Base-by-base conservation (phyloP, 768 basidiomycete species). In the Suillus ampliporus region DNA sequence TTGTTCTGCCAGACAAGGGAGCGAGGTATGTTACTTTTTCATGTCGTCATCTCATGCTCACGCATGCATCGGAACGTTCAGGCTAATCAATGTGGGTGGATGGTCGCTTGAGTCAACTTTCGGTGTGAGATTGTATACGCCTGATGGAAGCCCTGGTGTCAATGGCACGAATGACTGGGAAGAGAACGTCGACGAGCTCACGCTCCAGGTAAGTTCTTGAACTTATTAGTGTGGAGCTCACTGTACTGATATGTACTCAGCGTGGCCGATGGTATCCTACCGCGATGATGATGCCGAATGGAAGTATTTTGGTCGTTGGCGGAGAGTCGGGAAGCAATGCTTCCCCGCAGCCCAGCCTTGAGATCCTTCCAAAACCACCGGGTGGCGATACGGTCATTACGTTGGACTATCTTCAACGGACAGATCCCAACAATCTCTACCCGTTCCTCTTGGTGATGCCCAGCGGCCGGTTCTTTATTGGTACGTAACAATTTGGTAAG, bases 111-210 rank as follows among this genome's bases (percentile, higher is more conserved):
- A 84, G 2, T 91, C 90, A 23, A 91, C 90, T 11, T 89, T 78
- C 57, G 92, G 92, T 44, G 78, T 94, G 35, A 83, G 92, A 34
- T 73, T 94, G 17, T 93, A 90, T 64, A 85, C 85, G 0, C 92
- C 92, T 1, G 82, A 88, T 67, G 91, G 92, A 28, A 76, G 70
- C 1, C 75, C 83, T 5, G 92, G 92, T 1, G 84, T 87, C 34
- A 91, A 90, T 64, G 85, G 86, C 7, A 92, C 89, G 5, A 87
- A 86, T 58, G 89, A 93, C 67, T 94, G 92, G 92, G 83, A 93
- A 72, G 91, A 93, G 72, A 85, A 92, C 65, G 78, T 77, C 43
- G 64, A 82, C 0, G 80, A 82, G 43, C 78, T 93, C 2, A 65
- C 75, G 3, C 79, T 92, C 28, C 91, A 92, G 82, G 88, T 88